These are phyloP conservation scores for Coemansia sp. DNA, from an alignment of 192 early-diverging fungal species.

Conservation along the genomic window DNA sequence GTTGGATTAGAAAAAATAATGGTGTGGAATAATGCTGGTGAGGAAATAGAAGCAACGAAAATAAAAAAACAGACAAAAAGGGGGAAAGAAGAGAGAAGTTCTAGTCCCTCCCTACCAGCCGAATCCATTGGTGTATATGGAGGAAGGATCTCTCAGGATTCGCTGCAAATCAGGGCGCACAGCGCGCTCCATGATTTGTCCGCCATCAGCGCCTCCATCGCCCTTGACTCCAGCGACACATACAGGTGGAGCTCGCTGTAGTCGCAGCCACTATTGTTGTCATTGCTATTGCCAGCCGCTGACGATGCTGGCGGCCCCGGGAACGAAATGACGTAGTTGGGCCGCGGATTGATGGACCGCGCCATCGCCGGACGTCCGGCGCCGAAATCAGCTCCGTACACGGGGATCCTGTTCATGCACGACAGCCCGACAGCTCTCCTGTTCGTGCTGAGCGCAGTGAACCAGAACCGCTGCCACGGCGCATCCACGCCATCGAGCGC, in stretches of 20 bases:
- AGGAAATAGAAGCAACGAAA: conserved; percentile 9
- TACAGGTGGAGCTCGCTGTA: conserved; percentile 39
- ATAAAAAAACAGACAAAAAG: conserved; percentile 6
- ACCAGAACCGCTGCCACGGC: conserved; percentile 53
- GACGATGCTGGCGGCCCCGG: conserved; percentile 32
- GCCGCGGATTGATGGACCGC: conserved; percentile 41
- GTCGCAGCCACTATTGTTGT: not conserved
- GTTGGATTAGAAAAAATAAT: not conserved
- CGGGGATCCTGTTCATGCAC: conserved; percentile 46
- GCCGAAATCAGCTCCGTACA: conserved; percentile 48
- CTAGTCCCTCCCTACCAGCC: too few relatives aligned
- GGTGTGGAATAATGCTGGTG: not conserved
- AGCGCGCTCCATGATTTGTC: conserved; percentile 23
- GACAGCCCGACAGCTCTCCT: conserved; percentile 30
- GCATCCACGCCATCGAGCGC: conserved; percentile 17
- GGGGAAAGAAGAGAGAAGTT: not conserved
- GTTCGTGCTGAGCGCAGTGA: conserved; percentile 40
- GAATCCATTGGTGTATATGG: too few relatives aligned
- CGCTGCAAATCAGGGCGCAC: conserved; percentile 30
- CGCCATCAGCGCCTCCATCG: conserved; percentile 36
- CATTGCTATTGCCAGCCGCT: not conserved
- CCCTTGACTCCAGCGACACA: conserved; percentile 32
- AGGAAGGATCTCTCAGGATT: conserved; percentile 9
- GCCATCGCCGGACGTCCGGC: conserved; percentile 41
- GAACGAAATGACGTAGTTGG: conserved; percentile 49